Conservation (phyloP, 192 early-diverging fungal species). For the Kickxella alabastrina region DNA sequence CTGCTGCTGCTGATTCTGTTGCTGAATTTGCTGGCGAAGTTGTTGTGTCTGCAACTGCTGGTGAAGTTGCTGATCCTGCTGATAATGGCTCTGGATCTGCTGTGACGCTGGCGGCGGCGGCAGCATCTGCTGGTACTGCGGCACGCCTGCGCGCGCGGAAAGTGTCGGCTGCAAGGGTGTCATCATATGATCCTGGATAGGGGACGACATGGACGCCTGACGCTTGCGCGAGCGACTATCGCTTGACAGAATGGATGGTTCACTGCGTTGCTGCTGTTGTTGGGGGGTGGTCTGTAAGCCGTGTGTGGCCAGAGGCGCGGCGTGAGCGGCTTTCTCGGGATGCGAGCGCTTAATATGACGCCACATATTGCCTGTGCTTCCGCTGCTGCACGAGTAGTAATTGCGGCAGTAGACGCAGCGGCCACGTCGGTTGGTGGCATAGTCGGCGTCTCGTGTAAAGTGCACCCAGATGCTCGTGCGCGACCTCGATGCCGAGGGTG, state of each 20-base stretch:
- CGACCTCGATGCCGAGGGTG: conserved; percentile 30
- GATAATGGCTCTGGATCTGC: no score
- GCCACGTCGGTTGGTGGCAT: conserved; percentile 51
- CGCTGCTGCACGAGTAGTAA: conserved; percentile 53
- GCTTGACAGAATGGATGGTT: neutral
- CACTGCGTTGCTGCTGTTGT: neutral
- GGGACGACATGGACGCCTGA: conserved; percentile 47
- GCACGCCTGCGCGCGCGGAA: no score
- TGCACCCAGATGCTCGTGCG: conserved; percentile 52
- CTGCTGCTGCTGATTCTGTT: no score
- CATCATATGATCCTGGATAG: conserved; percentile 17
- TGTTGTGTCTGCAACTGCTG: no score
- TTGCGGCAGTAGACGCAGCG: conserved; percentile 54
- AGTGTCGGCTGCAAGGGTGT: no score
- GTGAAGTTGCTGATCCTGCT: no score
- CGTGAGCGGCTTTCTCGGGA: conserved; percentile 41
- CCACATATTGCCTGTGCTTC: conserved; percentile 54
- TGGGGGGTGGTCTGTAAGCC: no score
- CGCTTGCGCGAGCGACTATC: conserved; percentile 42
- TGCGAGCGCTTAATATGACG: conserved; percentile 53
- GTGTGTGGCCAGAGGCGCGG: conserved; percentile 45
- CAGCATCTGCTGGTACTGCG: no score
- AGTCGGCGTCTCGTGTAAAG: conserved; percentile 50
- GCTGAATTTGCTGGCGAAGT: no score
- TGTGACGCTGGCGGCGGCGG: no score